Conservation (phyloP, 768 basidiomycete genomes). For the Amyloporia xantha region DNA sequence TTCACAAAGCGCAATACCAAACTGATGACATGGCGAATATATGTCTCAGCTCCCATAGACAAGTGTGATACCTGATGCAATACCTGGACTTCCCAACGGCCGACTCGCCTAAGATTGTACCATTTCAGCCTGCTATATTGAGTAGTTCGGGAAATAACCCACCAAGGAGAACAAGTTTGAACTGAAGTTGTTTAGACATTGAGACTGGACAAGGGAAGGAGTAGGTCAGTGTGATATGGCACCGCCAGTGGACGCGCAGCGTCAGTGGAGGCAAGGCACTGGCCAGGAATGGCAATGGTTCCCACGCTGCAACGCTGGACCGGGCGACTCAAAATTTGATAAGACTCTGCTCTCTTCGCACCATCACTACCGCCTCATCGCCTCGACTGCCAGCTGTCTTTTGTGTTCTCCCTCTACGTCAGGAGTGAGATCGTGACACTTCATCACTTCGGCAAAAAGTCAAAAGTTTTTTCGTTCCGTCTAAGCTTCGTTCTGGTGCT, state of each 20-base stretch:
- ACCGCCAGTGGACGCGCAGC: conserved; percentile 16
- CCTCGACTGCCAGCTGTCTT: neutral
- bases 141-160: conserved; percentile 17
- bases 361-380: conserved; percentile 6
- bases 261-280: conserved; percentile 5
- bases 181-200: conserved; percentile 92
- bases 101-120: conserved; percentile 67
- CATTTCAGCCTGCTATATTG: conserved; percentile 1
- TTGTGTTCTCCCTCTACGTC: neutral
- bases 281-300: neutral
- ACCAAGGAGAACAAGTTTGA: conserved; percentile 97
- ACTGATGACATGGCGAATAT: conserved; percentile 32
- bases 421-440: neutral
- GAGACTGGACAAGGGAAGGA: conserved; percentile 22
- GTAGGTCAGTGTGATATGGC: conserved; percentile 11
- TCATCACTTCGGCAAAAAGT: neutral
- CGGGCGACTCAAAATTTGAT: conserved; percentile 1
- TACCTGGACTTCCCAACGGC: conserved; percentile 97
- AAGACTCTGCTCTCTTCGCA: conserved; percentile 9
- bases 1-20: conserved; percentile 94
- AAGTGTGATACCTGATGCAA: conserved; percentile 18
- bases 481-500: neutral
- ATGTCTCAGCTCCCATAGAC: conserved; percentile 19
- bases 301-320: neutral
- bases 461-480: neutral